phyloP scores from a whole-genome alignment of 345 rosid species.

The Acer campestre region DNA sequence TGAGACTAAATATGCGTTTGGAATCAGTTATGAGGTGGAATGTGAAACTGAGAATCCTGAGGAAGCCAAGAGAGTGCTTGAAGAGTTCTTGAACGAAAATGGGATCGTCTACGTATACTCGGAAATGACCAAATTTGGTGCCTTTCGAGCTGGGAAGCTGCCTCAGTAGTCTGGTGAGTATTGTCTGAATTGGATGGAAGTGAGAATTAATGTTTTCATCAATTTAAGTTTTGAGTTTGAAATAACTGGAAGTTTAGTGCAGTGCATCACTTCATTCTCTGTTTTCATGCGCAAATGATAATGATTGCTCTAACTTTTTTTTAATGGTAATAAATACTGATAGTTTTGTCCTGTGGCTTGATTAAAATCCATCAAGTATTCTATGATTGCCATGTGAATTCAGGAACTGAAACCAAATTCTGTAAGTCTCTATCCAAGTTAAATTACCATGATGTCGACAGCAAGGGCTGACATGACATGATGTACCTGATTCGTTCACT shows the following conservation, averaged over 20 bases:
- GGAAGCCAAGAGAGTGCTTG: conserved; percentile 59
- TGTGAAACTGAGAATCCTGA: conserved; percentile 85
- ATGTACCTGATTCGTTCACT: not conserved
- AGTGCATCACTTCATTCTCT: not conserved
- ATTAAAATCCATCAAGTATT: no score
- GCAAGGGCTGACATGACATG: no score
- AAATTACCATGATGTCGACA: not conserved
- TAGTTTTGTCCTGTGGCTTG: not conserved
- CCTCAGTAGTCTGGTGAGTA: conserved; percentile 40
- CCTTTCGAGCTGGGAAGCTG: conserved; percentile 73
- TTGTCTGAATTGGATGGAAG: not conserved
- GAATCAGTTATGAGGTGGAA: conserved; percentile 73
- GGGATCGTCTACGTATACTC: conserved; percentile 58
- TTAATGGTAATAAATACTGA: not conserved
- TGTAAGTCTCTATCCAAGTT: not conserved
- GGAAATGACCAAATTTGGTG: conserved; percentile 71
- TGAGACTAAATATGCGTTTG: conserved; percentile 73
- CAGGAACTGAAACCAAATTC: not conserved
- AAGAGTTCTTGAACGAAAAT: conserved; percentile 58
- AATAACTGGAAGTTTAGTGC: not conserved
- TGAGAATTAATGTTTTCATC: not conserved
- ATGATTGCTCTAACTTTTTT: not conserved
- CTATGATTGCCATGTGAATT: not conserved
- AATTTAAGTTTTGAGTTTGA: not conserved
- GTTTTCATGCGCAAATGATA: not conserved